Percentiles rank a stretch among this genome's conserved stretches.
Evolutionary conservation across 106 monocot species (phyloP).

Genomic region (Chionographis japonica): DNA sequence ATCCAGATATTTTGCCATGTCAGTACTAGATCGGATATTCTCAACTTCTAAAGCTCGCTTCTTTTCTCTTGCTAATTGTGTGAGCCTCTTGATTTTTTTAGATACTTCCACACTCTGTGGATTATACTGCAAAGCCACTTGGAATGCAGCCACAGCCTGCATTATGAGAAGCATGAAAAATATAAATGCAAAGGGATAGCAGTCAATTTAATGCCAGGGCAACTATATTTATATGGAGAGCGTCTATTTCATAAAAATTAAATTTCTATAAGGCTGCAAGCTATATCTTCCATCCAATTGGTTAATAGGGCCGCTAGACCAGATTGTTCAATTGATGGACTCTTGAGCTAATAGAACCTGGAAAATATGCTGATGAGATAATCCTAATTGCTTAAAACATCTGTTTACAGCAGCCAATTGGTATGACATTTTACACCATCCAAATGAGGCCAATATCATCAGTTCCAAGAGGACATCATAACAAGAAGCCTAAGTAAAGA

Average conservation of each 20-base stretch:
- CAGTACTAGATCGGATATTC: slow-evolving; percentile 59
- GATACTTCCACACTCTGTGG: slow-evolving; percentile 73
- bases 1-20: slow-evolving; percentile 58
- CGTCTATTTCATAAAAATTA: too few relatives aligned
- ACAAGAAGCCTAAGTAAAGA: too few relatives aligned
- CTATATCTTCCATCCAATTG: not conserved
- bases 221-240: too few relatives aligned
- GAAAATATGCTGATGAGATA: too few relatives aligned
- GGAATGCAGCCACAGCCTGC: slow-evolving; percentile 73
- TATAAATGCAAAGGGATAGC: not conserved
- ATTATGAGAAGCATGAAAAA: slow-evolving; percentile 5
- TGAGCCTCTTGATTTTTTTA: slow-evolving; percentile 78
- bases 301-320: not conserved
- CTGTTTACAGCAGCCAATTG: too few relatives aligned
- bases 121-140: slow-evolving; percentile 74
- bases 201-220: not conserved
- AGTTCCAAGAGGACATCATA: too few relatives aligned
- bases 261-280: not conserved
- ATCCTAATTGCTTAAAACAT: too few relatives aligned
- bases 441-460: too few relatives aligned
- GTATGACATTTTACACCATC: too few relatives aligned
- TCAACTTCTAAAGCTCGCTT: slow-evolving; percentile 55
- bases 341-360: not conserved
- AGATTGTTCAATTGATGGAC: not conserved
- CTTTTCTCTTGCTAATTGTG: slow-evolving; percentile 62